A percentile compares a stretch with the other conserved stretches of the same genome.
Evolutionary conservation across 1,284 basidiomycete species (phyloP).

Genomic region (Amylostereum areolatum): DNA sequence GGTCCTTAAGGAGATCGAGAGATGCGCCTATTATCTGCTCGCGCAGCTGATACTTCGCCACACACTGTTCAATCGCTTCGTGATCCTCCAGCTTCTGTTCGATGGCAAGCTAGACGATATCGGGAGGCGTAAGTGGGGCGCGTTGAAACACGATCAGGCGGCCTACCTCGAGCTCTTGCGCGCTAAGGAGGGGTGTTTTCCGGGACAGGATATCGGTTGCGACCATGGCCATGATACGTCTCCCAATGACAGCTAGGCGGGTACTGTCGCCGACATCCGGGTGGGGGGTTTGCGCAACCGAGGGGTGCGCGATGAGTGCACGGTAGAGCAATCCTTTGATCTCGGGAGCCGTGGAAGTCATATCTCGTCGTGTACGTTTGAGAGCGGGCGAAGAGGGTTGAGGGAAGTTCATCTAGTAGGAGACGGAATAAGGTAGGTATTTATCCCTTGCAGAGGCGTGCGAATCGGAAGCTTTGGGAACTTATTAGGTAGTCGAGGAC

Average conservation of each 20-base stretch:
- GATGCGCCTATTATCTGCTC: slow-evolving; percentile 53
- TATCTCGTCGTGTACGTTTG: slow-evolving; percentile 19
- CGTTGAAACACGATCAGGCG: slow-evolving; percentile 1
- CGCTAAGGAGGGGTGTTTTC: slow-evolving; percentile 46
- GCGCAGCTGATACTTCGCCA: slow-evolving; percentile 47
- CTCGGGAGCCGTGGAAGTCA: slow-evolving; percentile 33
- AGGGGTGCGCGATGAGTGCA: slow-evolving; percentile 63
- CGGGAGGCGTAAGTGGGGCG: background rate
- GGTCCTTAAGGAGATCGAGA: too few species aligned
- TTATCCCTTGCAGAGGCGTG: too few species aligned
- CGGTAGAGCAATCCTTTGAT: slow-evolving; percentile 49
- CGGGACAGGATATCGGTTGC: slow-evolving; percentile 46
- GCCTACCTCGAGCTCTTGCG: slow-evolving; percentile 44
- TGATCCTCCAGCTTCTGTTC: slow-evolving; percentile 35
- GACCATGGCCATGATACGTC: slow-evolving; percentile 41
- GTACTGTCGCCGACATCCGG: slow-evolving; percentile 52
- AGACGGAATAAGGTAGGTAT: too few species aligned
- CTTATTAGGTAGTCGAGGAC: too few species aligned
- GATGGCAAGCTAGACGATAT: slow-evolving; percentile 27
- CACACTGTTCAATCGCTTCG: slow-evolving; percentile 50
- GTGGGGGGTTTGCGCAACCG: slow-evolving; percentile 42
- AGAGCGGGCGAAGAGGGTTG: slow-evolving; percentile 15
- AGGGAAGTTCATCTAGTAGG: too few species aligned
- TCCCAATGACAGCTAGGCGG: slow-evolving; percentile 49
- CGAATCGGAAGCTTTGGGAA: too few species aligned